phyloP scores from a whole-genome alignment of 345 rosid genomes.

The Kernera saxatilis region DNA sequence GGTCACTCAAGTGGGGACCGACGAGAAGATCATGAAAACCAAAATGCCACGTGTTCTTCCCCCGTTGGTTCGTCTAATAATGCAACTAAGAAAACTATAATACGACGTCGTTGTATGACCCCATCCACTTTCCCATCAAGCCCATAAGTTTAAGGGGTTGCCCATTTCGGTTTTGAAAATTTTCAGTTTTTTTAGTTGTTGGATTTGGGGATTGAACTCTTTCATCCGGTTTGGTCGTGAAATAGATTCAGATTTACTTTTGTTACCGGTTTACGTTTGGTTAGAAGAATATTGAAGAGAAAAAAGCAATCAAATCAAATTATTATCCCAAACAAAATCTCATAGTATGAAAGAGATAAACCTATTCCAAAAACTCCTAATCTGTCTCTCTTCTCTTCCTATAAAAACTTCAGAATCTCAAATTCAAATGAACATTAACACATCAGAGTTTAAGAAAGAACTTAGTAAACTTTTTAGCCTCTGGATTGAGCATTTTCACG shows the following conservation, averaged over 20 bases:
- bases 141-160: neutral
- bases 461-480: neutral
- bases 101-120: neutral
- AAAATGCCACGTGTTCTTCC: slow-evolving; percentile 1
- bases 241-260: no score
- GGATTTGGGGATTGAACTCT: neutral
- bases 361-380: neutral
- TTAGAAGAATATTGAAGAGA: neutral
- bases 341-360: neutral
- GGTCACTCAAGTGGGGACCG: slow-evolving; percentile 23
- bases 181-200: neutral
- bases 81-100: neutral
- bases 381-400: neutral
- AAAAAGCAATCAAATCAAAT: neutral
- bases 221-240: neutral
- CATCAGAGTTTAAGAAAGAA: neutral
- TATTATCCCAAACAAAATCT: neutral
- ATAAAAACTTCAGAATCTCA: slow-evolving; percentile 13
- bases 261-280: neutral
- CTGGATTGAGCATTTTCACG: slow-evolving; percentile 16
- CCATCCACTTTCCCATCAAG: neutral
- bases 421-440: slow-evolving; percentile 2
- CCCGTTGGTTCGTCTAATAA: neutral
- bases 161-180: neutral
- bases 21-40: neutral